phyloP scores from a whole-genome alignment of 192 early-diverging fungal species.

The Tieghemiomyces parasiticus region DNA sequence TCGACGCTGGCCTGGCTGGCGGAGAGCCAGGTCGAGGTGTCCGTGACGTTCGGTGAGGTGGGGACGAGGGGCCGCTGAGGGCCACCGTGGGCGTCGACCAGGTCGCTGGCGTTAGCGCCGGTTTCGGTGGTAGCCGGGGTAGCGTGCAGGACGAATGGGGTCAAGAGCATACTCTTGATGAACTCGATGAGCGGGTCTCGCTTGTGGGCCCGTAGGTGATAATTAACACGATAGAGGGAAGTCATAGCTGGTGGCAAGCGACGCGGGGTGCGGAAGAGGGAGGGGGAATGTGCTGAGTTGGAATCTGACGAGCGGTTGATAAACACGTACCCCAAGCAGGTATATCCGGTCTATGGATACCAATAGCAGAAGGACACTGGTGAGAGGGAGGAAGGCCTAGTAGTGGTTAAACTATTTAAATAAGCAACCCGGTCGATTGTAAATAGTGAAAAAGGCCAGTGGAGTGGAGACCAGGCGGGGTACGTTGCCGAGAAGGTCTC shows the following conservation, averaged over 20 bases:
- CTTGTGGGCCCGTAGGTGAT: slow-evolving; percentile 61
- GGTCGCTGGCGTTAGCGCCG: slow-evolving; percentile 5
- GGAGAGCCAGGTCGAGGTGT: slow-evolving; percentile 8
- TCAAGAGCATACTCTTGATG: slow-evolving; percentile 74
- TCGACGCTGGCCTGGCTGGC: background rate
- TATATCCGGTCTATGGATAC: too few relatives aligned
- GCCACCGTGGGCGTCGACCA: background rate
- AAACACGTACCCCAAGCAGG: too few relatives aligned
- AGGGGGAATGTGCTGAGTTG: too few relatives aligned
- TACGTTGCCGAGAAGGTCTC: too few relatives aligned
- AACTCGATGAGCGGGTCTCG: slow-evolving; percentile 83
- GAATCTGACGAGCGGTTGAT: too few relatives aligned
- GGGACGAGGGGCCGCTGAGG: background rate
- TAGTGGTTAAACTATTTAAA: too few relatives aligned
- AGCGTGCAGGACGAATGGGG: slow-evolving; percentile 75
- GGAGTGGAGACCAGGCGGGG: too few relatives aligned
- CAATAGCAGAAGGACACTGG: too few relatives aligned
- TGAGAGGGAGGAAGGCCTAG: too few relatives aligned
- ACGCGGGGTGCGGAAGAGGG: too few relatives aligned
- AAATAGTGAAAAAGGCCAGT: too few relatives aligned
- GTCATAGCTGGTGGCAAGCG: slow-evolving; percentile 27
- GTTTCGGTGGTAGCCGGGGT: slow-evolving; percentile 17
- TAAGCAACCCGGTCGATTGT: too few relatives aligned
- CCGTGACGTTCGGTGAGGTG: background rate
- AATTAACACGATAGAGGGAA: slow-evolving; percentile 31